Evolutionary conservation across 139 green algal genomes (phyloP).

Genomic region (Micromonas pusilla): DNA sequence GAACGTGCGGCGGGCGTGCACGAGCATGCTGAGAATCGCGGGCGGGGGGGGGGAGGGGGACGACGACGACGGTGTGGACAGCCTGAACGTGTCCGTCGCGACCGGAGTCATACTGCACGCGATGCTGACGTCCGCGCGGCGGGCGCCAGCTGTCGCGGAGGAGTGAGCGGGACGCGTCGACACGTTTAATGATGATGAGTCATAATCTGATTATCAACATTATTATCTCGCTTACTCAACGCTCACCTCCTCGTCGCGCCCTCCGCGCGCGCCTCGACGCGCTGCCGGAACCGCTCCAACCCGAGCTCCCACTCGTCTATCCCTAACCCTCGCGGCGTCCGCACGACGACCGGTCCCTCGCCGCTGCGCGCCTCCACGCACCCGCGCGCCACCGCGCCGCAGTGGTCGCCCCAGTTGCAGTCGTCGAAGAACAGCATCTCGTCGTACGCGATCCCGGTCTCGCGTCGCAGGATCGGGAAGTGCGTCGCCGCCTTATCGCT

Average conservation of each 20-base stretch:
- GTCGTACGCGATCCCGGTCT: conserved; percentile 21
- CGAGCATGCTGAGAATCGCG: neutral
- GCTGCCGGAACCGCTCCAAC: neutral
- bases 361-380: neutral
- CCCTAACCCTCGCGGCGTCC: conserved; percentile 6
- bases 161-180: too few species aligned
- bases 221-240: too few species aligned
- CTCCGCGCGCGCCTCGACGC: too few species aligned
- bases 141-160: too few species aligned
- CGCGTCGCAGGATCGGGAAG: conserved; percentile 18
- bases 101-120: neutral
- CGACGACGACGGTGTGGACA: neutral
- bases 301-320: neutral
- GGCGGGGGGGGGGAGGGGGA: neutral
- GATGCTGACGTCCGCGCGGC: neutral
- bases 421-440: conserved; percentile 37
- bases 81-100: conserved; percentile 24
- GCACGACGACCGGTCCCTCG: neutral
- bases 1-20: conserved; percentile 16
- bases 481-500: conserved; percentile 26
- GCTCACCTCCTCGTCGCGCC: too few species aligned
- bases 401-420: conserved; percentile 32
- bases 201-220: too few species aligned
- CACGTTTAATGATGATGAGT: too few species aligned
- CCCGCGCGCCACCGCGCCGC: conserved; percentile 6